Percentiles rank a stretch among this genome's conserved stretches.
phyloP scores from a whole-genome alignment of 352 stramenopile genomes.

The Thalassiosira hispida region DNA sequence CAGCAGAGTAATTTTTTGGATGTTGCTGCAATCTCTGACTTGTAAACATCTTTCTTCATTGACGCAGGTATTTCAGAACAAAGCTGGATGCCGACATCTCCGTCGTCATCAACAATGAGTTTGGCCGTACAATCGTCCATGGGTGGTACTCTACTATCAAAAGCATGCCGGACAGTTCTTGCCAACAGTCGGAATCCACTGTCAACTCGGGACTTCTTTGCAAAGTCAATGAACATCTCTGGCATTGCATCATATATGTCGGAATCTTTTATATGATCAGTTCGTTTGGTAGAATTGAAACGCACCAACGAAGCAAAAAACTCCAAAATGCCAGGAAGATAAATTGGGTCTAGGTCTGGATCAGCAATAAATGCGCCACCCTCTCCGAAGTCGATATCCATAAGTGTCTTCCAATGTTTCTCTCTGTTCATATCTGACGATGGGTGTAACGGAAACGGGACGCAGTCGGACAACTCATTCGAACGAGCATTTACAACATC shows the following conservation, averaged over 20 bases:
- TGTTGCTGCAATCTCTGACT: conserved; percentile 8
- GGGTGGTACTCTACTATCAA: conserved; percentile 9
- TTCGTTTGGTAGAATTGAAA: conserved; percentile 18
- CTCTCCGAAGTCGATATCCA: conserved; percentile 19
- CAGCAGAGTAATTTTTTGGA: conserved; percentile 7
- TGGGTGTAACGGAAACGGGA: conserved; percentile 8
- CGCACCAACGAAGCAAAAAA: conserved; percentile 23
- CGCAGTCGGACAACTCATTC: background rate
- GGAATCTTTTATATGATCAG: conserved; percentile 26
- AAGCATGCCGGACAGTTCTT: conserved; percentile 23
- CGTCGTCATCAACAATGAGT: conserved; percentile 2
- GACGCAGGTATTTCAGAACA: conserved; percentile 21
- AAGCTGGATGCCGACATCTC: conserved; percentile 21
- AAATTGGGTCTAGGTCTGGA: background rate
- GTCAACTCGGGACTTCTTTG: conserved; percentile 24
- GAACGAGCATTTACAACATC: background rate
- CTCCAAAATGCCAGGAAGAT: conserved; percentile 14
- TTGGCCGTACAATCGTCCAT: conserved; percentile 9
- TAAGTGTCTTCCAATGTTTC: background rate
- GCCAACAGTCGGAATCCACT: conserved; percentile 26
- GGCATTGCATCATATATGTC: conserved; percentile 26
- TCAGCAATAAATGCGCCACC: conserved; percentile 19
- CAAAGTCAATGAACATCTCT: conserved; percentile 24
- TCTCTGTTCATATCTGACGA: conserved; percentile 1
- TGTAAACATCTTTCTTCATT: conserved; percentile 34